Conservation (phyloP, 2,329 filamentous ascomycete genomes). For the Meredithiella fracta region DNA sequence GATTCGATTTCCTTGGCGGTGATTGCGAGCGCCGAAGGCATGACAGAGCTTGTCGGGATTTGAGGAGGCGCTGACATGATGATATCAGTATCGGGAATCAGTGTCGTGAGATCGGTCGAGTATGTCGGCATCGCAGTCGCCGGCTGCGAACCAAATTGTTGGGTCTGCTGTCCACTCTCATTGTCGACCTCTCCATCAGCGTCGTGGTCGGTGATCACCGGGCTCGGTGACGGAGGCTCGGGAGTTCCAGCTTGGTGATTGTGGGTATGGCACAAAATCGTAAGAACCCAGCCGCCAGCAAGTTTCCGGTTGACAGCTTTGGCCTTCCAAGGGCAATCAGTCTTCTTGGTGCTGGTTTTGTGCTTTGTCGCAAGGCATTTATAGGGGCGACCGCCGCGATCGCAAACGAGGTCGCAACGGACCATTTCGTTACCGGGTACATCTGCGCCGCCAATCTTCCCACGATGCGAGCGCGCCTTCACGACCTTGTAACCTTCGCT, state of each 20-base stretch:
- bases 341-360: constrained; percentile 31
- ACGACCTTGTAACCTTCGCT: constrained; percentile 31
- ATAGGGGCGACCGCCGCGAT: constrained; percentile 28
- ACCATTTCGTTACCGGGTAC: constrained; percentile 28
- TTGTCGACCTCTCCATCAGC: constrained; percentile 20
- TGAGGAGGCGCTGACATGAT: neutral
- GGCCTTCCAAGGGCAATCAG: constrained; percentile 30
- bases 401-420: constrained; percentile 29
- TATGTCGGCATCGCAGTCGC: neutral
- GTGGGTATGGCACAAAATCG: constrained; percentile 28
- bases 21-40: constrained; percentile 10
- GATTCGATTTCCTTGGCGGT: constrained; percentile 24
- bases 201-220: constrained; percentile 20
- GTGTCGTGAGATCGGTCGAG: neutral
- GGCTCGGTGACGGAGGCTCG: constrained; percentile 24
- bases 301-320: constrained; percentile 29
- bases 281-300: constrained; percentile 29
- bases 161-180: constrained; percentile 10
- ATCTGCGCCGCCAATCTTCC: constrained; percentile 25
- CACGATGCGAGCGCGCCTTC: constrained; percentile 28
- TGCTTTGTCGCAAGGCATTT: constrained; percentile 29
- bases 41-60: neutral
- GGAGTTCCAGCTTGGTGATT: constrained; percentile 30
- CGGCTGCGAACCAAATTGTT: too few species aligned
- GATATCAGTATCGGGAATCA: constrained; percentile 7